These are phyloP conservation scores for Viola odorata DNA, from an alignment of 345 rosid species.

Conservation along the genomic window DNA sequence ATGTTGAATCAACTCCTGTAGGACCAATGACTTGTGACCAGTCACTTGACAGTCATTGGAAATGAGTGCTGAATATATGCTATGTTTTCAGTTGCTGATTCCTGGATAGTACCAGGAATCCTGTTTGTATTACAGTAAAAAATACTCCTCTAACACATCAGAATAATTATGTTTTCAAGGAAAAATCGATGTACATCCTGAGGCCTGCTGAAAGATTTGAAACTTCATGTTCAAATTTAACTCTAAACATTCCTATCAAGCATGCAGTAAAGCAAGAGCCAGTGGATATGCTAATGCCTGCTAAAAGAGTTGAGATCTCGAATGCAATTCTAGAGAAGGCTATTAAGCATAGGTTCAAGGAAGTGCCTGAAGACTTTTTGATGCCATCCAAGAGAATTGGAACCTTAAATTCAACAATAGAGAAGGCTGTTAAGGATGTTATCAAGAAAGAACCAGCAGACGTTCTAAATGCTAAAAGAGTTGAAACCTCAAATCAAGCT, in stretches of 20 bases:
- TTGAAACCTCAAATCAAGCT: neutral
- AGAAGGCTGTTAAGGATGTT: neutral
- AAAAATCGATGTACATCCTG: neutral
- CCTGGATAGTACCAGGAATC: neutral
- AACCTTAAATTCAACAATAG: neutral
- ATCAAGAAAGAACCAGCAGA: conserved; percentile 8
- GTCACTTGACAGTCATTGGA: neutral
- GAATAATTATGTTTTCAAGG: neutral
- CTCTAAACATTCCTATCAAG: neutral
- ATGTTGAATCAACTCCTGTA: neutral
- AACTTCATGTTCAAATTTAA: too few species aligned
- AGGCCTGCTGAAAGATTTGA: neutral
- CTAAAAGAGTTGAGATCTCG: neutral
- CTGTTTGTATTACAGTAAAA: conserved; percentile 2
- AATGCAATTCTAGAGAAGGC: neutral
- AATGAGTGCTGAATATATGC: neutral
- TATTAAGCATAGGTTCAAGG: neutral
- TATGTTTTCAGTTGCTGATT: neutral
- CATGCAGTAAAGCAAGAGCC: neutral
- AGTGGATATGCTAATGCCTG: neutral
- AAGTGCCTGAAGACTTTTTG: conserved; percentile 1
- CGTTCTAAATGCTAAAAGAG: neutral
- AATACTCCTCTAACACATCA: neutral
- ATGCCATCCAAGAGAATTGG: neutral
- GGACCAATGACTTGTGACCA: neutral